Evolutionary conservation across 306 rosid genomes (phyloP).

Genomic region (Quillaja saponaria): DNA sequence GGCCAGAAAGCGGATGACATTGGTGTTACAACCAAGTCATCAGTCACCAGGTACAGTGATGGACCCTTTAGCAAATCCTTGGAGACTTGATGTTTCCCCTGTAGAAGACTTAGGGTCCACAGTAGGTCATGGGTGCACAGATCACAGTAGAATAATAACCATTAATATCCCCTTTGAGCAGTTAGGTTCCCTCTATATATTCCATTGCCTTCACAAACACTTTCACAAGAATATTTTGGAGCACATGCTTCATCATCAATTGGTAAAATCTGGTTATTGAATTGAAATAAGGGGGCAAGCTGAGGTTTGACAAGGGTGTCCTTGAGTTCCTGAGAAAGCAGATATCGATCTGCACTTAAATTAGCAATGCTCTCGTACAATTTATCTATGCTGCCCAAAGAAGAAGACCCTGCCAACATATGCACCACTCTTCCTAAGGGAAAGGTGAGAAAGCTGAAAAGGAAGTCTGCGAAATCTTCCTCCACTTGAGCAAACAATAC

Average conservation of each 20-base stretch:
- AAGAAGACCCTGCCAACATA: conserved; percentile 3
- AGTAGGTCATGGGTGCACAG: neutral
- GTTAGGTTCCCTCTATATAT: too few relatives aligned
- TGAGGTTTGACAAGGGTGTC: neutral
- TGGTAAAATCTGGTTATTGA: neutral
- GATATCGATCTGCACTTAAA: neutral
- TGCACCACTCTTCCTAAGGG: conserved; percentile 20
- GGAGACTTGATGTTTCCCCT: neutral
- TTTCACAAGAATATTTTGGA: neutral
- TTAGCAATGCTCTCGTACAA: neutral
- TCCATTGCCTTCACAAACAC: too few relatives aligned
- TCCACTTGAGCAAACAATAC: neutral
- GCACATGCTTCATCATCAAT: neutral
- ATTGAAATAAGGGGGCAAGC: neutral
- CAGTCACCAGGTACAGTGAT: neutral
- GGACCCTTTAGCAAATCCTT: neutral
- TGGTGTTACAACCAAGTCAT: conserved; percentile 1
- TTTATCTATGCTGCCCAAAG: conserved; percentile 13
- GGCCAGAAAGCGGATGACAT: neutral
- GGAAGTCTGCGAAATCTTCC: neutral
- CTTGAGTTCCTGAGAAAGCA: neutral
- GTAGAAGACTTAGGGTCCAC: neutral
- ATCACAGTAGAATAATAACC: neutral
- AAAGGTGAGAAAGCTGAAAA: neutral
- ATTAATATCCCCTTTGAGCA: too few relatives aligned